phyloP scores from a whole-genome alignment of 2,329 filamentous ascomycete species.

The Alternaria brassicicola region DNA sequence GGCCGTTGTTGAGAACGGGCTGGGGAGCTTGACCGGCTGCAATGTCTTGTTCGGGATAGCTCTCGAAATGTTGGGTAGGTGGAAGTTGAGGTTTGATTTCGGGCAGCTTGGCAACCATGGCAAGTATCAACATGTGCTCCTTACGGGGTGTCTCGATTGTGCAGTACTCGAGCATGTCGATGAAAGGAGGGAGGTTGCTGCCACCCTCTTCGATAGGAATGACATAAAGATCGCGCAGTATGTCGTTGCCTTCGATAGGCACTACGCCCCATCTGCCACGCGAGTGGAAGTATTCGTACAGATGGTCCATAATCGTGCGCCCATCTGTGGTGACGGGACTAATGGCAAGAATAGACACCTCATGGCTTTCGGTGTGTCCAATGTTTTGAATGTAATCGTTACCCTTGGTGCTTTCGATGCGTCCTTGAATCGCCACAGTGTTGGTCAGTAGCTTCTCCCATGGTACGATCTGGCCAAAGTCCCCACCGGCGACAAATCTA shows the following conservation, averaged over 20 bases:
- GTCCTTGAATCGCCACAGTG: conserved; percentile 72
- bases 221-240: conserved; percentile 89
- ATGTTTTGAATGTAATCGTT: conserved; percentile 90
- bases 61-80: conserved; percentile 35
- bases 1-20: conserved; percentile 30
- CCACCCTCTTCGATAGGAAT: conserved; percentile 80
- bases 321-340: conserved; percentile 64
- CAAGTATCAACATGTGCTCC: conserved; percentile 79
- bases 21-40: conserved; percentile 21
- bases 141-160: conserved; percentile 72
- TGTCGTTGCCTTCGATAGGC: conserved; percentile 65
- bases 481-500: conserved; percentile 82
- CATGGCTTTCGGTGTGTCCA: conserved; percentile 79
- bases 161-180: conserved; percentile 86
- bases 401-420: conserved; percentile 81
- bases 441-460: conserved; percentile 80
- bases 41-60: conserved; percentile 24
- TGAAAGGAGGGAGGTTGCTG: conserved; percentile 76
- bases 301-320: conserved; percentile 68
- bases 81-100: conserved; percentile 41
- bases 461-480: conserved; percentile 68
- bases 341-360: conserved; percentile 81
- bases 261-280: conserved; percentile 89
- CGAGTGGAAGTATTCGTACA: conserved; percentile 86
- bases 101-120: conserved; percentile 72